phyloP scores from a whole-genome alignment of 1,139 yeast genomes.

The Lodderomyces theae region DNA sequence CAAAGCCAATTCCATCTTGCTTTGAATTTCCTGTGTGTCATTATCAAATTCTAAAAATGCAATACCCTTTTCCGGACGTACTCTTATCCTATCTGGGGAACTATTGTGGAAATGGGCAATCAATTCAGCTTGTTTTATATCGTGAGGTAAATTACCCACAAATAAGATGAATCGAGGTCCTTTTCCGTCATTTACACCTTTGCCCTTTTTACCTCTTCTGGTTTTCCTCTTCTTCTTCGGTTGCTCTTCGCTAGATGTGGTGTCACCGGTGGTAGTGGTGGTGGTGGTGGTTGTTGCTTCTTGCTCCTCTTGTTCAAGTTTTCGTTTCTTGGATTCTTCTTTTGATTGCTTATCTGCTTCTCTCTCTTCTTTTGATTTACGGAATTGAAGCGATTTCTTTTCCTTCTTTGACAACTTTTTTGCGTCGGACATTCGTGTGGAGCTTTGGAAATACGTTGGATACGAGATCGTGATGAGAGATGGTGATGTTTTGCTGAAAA shows the following conservation, averaged over 20 bases:
- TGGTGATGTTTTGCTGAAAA: too few species aligned
- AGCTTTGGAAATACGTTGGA: neutral
- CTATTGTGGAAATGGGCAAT: conserved; percentile 72
- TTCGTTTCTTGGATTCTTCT: conserved; percentile 13
- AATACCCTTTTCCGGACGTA: conserved; percentile 82
- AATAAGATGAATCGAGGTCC: conserved; percentile 79
- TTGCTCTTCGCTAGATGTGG: conserved; percentile 17
- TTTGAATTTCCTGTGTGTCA: conserved; percentile 61
- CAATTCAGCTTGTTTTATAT: conserved; percentile 59
- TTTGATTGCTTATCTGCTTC: conserved; percentile 21
- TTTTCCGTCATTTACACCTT: conserved; percentile 45
- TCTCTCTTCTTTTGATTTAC: conserved; percentile 33
- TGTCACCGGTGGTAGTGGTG: conserved; percentile 12
- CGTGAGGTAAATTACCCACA: conserved; percentile 90
- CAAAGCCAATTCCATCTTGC: conserved; percentile 78
- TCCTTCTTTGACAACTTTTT: conserved; percentile 68
- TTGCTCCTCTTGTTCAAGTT: conserved; percentile 13
- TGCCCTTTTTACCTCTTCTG: conserved; percentile 73
- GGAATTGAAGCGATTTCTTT: conserved; percentile 71
- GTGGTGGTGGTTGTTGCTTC: conserved; percentile 8
- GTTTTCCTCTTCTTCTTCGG: conserved; percentile 68
- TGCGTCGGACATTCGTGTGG: conserved; percentile 22
- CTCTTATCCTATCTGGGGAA: conserved; percentile 70
- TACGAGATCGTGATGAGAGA: neutral
- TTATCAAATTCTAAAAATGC: conserved; percentile 87